Base-by-base conservation (phyloP, 2,329 filamentous ascomycete species). In the Aaosphaeria pasadenensis region DNA sequence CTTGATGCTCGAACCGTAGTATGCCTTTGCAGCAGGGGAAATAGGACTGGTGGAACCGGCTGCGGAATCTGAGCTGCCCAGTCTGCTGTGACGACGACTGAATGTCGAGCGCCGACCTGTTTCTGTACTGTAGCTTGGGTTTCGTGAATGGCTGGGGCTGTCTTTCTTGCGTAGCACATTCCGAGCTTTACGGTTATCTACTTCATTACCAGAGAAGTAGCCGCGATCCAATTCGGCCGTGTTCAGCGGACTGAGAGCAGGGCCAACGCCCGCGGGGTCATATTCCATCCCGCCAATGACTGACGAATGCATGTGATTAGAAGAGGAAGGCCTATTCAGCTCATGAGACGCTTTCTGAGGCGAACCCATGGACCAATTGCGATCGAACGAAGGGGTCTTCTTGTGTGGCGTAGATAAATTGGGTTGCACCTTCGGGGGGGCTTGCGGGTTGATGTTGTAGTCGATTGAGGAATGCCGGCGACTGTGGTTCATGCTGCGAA, bases 141-240 rank as follows among this genome's bases (percentile, higher is more conserved):
- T 86, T 42, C 85, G 80, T 35, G 86, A 85, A 67, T 89, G 83
- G 30, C 71, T 74, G 17, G 74, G 73, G 52, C 71, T 76, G 35
- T 88, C 85, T 73, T 94, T 95, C 69, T 89, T 89, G 28, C 70
- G 67, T 55, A 96, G 75, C 42, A 94, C 77, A 64, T 90, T 95
- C 41, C 88, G 82, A 44, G 67, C 71, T 59, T 82, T 84, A 49
- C 87, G 83, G 39, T 82, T 82, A 54, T 96, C 91, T 7, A 85
- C 77, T 62, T 97, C 92, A 11, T 87, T 88, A 3, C 91, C 90
- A 6, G 92, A 96, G 64, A 96, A 96, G 69, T 97, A 97, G 28
- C 91, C 92, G 33, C 90, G 83, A 61, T 97, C 94, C 11, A 89
- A 70, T 51, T 95, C 88, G 47, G 72, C 70, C 41, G 71, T 63